Percentiles rank a stretch among this genome's conserved stretches.
These are phyloP conservation scores for Cicer arietinum DNA, from an alignment of 306 rosid species.

Conservation along the genomic window DNA sequence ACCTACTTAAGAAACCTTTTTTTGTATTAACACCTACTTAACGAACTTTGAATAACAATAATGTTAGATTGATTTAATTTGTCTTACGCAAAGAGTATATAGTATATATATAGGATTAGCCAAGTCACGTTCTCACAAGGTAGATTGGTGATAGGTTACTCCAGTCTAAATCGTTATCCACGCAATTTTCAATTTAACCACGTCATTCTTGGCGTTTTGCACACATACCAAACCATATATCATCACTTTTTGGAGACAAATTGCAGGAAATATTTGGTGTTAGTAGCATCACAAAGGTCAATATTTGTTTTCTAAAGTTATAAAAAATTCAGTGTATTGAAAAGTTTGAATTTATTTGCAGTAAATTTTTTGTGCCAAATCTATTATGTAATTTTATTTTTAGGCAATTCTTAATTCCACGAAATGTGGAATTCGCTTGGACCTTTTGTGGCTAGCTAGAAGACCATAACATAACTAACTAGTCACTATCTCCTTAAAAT, in stretches of 20 bases:
- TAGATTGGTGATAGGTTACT: slow-evolving; percentile 30
- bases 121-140: background rate
- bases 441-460: too few relatives aligned
- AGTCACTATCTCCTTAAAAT: too few relatives aligned
- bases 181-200: slow-evolving; percentile 46
- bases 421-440: too few relatives aligned
- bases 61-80: too few relatives aligned
- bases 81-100: background rate
- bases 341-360: background rate
- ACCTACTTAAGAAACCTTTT: too few relatives aligned
- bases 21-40: too few relatives aligned
- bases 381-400: background rate
- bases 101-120: background rate
- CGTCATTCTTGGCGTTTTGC: slow-evolving; percentile 50
- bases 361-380: background rate
- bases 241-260: slow-evolving; percentile 35
- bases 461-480: too few relatives aligned
- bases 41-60: too few relatives aligned
- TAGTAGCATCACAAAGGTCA: background rate
- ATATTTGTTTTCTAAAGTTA: background rate
- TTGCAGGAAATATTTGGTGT: slow-evolving; percentile 37
- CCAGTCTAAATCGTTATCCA: slow-evolving; percentile 52
- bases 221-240: slow-evolving; percentile 47
- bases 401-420: too few relatives aligned
- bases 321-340: background rate